These are phyloP conservation scores for Pythium rishiriense DNA, from an alignment of 352 stramenopile species.

Conservation along the genomic window DNA sequence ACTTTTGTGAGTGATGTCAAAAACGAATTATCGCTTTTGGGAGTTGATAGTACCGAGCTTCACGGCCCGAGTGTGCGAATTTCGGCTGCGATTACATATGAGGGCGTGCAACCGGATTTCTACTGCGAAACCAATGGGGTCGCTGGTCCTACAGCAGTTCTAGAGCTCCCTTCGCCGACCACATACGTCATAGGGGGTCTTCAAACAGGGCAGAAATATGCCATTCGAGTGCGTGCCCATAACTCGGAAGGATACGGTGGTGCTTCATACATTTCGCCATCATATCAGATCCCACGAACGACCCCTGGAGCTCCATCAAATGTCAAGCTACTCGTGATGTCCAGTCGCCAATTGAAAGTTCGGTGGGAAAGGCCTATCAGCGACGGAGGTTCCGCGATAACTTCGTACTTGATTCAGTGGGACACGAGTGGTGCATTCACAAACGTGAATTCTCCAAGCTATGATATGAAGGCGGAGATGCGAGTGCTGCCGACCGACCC, in stretches of 20 bases:
- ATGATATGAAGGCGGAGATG: conserved; percentile 55
- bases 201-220: conserved; percentile 60
- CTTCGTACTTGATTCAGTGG: conserved; percentile 93
- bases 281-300: conserved; percentile 57
- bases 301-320: conserved; percentile 36
- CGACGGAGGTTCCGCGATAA: conserved; percentile 74
- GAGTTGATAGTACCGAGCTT: conserved; percentile 90
- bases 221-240: conserved; percentile 59
- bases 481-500: conserved; percentile 35
- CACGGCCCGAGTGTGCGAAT: conserved; percentile 89
- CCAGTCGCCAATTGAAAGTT: conserved; percentile 75
- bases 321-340: conserved; percentile 59
- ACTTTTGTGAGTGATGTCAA: conserved; percentile 91
- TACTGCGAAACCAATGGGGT: conserved; percentile 74
- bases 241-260: conserved; percentile 65
- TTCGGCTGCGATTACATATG: conserved; percentile 62
- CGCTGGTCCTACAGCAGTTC: conserved; percentile 32
- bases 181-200: conserved; percentile 47
- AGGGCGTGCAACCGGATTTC: conserved; percentile 64
- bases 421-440: conserved; percentile 71
- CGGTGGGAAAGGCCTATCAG: conserved; percentile 60
- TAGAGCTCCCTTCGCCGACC: conserved; percentile 33
- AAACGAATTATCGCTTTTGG: conserved; percentile 77
- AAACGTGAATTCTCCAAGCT: conserved; percentile 74
- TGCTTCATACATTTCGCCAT: conserved; percentile 43